Conservation (phyloP, 108 stramenopile genomes). For the Asterionellopsis glacialis region DNA sequence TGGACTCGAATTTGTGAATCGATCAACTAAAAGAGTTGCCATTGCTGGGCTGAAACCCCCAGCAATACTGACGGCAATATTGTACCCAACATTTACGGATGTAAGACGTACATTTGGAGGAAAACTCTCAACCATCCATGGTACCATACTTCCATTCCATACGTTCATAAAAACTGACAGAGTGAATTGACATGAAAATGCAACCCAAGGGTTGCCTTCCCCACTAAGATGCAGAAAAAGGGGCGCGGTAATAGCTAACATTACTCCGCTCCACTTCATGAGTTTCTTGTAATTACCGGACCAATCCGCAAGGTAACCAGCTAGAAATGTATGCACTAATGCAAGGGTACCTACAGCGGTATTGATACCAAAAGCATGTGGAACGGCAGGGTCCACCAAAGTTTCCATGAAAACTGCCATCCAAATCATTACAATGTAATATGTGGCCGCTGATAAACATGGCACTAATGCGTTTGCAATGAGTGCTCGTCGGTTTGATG, state of each 20-base stretch:
- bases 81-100: constrained; percentile 30
- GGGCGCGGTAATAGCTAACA: constrained; percentile 11
- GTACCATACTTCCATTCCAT: constrained; percentile 21
- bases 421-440: constrained; percentile 47
- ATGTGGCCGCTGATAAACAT: constrained; percentile 2
- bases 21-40: constrained; percentile 31
- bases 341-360: constrained; percentile 15
- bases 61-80: constrained; percentile 21
- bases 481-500: constrained; percentile 1
- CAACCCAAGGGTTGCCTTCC: constrained; percentile 5
- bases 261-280: constrained; percentile 11
- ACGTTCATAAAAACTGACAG: constrained; percentile 22
- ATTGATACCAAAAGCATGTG: constrained; percentile 32
- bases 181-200: constrained; percentile 21
- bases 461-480: background rate
- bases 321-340: constrained; percentile 1
- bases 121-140: constrained; percentile 34
- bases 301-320: constrained; percentile 31
- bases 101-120: constrained; percentile 23
- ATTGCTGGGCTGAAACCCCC: constrained; percentile 28
- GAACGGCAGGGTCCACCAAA: constrained; percentile 43
- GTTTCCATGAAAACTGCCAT: constrained; percentile 38
- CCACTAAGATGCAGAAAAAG: constrained; percentile 5
- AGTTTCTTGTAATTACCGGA: constrained; percentile 18
- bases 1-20: constrained; percentile 2